Conservation (phyloP, 1,284 basidiomycete genomes). For the Termitomyces sp. region DNA sequence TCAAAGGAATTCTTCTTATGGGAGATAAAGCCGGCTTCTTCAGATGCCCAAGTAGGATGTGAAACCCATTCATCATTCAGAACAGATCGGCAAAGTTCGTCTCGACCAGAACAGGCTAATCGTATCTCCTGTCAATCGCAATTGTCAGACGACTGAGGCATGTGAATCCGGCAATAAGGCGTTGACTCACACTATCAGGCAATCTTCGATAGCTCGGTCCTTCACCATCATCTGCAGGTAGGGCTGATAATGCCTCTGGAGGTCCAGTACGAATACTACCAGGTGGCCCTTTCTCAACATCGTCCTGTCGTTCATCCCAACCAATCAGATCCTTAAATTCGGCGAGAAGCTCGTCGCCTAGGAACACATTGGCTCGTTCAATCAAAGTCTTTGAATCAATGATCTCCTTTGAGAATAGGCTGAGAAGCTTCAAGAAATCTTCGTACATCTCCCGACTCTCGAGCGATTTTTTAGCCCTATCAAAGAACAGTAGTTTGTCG, state of each 20-base stretch:
- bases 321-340: conserved; percentile 89
- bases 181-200: conserved; percentile 71
- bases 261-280: conserved; percentile 69
- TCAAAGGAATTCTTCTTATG: conserved; percentile 98
- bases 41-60: conserved; percentile 97
- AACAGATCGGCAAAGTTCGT: conserved; percentile 93
- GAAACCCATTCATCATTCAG: conserved; percentile 97
- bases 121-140: conserved; percentile 67
- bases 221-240: conserved; percentile 68
- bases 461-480: conserved; percentile 81
- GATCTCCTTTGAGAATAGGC: conserved; percentile 87
- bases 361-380: conserved; percentile 75
- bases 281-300: conserved; percentile 70
- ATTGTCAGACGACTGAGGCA: conserved; percentile 7
- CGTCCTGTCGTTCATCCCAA: conserved; percentile 66
- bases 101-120: conserved; percentile 90
- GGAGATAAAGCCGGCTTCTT: conserved; percentile 89
- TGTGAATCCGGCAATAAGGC: conserved; percentile 1
- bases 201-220: conserved; percentile 91
- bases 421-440: conserved; percentile 90
- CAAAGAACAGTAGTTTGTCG: conserved; percentile 93
- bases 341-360: conserved; percentile 76
- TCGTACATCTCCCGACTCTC: conserved; percentile 85
- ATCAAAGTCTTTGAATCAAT: conserved; percentile 84
- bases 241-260: conserved; percentile 63